phyloP scores from a whole-genome alignment of 2,329 filamentous ascomycete species.

The Boeremia lycopersici region DNA sequence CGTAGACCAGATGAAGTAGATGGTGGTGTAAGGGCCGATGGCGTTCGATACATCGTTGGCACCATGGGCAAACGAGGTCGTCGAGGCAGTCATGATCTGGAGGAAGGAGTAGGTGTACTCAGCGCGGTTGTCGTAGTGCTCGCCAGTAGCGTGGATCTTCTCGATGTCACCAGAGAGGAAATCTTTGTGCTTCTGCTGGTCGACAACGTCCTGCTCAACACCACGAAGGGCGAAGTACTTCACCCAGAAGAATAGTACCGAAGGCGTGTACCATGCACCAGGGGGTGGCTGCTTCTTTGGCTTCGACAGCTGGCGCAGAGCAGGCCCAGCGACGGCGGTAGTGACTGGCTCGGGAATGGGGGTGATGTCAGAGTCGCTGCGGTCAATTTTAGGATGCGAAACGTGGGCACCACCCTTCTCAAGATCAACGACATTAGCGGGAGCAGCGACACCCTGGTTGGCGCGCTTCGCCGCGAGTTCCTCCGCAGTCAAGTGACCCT shows the following conservation, averaged over 20 bases:
- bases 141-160: slow-evolving; percentile 61
- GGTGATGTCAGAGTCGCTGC: slow-evolving; percentile 28
- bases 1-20: slow-evolving; percentile 67
- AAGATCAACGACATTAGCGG: slow-evolving; percentile 19
- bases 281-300: slow-evolving; percentile 37
- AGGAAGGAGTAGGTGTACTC: slow-evolving; percentile 56
- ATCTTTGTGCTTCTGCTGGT: slow-evolving; percentile 49
- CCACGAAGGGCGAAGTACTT: slow-evolving; percentile 58
- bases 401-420: slow-evolving; percentile 31
- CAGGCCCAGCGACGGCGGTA: not conserved
- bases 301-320: slow-evolving; percentile 19
- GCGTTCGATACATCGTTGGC: slow-evolving; percentile 70
- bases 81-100: slow-evolving; percentile 62
- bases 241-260: slow-evolving; percentile 53
- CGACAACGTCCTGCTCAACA: slow-evolving; percentile 57
- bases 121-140: slow-evolving; percentile 66
- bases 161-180: slow-evolving; percentile 60
- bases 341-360: slow-evolving; percentile 15
- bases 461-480: slow-evolving; percentile 51
- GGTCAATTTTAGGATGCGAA: slow-evolving; percentile 13
- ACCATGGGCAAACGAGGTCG: slow-evolving; percentile 73
- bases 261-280: slow-evolving; percentile 52
- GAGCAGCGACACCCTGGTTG: slow-evolving; percentile 16
- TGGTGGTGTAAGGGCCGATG: slow-evolving; percentile 62
- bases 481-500: slow-evolving; percentile 61